Evolutionary conservation across 2,329 filamentous ascomycete species (phyloP).

Genomic region (Pseudogymnoascus sp.): DNA sequence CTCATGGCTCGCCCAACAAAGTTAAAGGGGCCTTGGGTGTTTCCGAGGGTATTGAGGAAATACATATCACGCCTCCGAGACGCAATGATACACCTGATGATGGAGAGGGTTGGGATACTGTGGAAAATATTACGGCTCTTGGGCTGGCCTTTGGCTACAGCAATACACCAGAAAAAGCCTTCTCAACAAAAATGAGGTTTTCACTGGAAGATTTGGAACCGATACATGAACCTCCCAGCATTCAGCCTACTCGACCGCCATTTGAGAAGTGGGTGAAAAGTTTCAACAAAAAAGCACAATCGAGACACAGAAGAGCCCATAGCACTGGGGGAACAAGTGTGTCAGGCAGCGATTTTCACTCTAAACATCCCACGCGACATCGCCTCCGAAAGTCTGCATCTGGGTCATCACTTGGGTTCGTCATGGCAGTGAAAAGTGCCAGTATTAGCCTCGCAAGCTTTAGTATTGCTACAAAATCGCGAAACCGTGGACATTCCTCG

Average conservation of each 20-base stretch:
- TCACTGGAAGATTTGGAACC: constrained; percentile 20
- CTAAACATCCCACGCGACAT: constrained; percentile 20
- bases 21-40: not conserved
- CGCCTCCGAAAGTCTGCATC: constrained; percentile 55
- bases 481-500: constrained; percentile 43
- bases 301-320: constrained; percentile 32
- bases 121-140: constrained; percentile 35
- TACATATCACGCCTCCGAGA: not conserved
- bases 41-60: not conserved
- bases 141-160: constrained; percentile 32
- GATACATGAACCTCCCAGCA: constrained; percentile 3
- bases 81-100: constrained; percentile 15
- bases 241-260: constrained; percentile 29
- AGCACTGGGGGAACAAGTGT: constrained; percentile 29
- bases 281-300: constrained; percentile 49
- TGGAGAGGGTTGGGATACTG: constrained; percentile 30
- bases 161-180: constrained; percentile 16
- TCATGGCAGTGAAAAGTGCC: constrained; percentile 73
- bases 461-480: constrained; percentile 58
- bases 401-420: constrained; percentile 67
- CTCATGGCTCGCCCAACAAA: not conserved
- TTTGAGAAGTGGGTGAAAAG: constrained; percentile 69
- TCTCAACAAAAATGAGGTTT: constrained; percentile 17
- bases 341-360: constrained; percentile 27
- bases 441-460: constrained; percentile 68